Base-by-base conservation (phyloP, 768 basidiomycete species). In the Podaxis sp. region DNA sequence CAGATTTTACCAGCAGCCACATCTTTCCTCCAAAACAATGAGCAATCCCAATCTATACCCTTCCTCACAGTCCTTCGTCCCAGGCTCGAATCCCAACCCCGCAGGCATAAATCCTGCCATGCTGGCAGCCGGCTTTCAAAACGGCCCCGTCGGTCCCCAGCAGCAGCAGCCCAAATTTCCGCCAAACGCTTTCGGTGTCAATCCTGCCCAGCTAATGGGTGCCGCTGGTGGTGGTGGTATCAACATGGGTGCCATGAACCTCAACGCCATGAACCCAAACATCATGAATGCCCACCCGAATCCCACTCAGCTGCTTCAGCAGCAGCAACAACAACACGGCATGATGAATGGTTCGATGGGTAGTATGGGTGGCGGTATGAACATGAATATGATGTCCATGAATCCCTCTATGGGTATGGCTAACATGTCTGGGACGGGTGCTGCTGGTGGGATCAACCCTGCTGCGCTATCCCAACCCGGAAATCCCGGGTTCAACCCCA, bases 401-500 rank as follows among this genome's bases (percentile, higher is more conserved):
- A 61, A 55, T 47, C 52, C 52, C 27, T 24, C 57, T 9, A 55
- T 61, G 53, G 40, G 19, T 22, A 54, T 55, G 59, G n/a, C 41
- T 43, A 19, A 40, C 40, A 61, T 61, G 53, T 54, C 52, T 11
- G 41, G 41, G 43, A 61, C 55, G 53, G 41, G 27, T 24, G 50
- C 17, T 33, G 12, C 53, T 54, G 33, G 60, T 47, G 60, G 60
- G 13, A 61, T 61, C 29, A 61, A 61, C 54, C 60, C 60, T 17
- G 53, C 60, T 55, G 29, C 60, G 53, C 40, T 61, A 36, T 61
- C 60, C 13, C 59, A 60, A 33, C 25, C 52, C 36, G 53, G 54
- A 46, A 43, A 61, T 54, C 41, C 53, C n/a, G 60, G 60, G 17
- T 61, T 66, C 36, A 67, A 67, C 59, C 64, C 63, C 37, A 59